A percentile compares a stretch with the other conserved stretches of the same genome.
Conservation (phyloP, 1,284 basidiomycete species). For the Apiotrichum porosum region DNA sequence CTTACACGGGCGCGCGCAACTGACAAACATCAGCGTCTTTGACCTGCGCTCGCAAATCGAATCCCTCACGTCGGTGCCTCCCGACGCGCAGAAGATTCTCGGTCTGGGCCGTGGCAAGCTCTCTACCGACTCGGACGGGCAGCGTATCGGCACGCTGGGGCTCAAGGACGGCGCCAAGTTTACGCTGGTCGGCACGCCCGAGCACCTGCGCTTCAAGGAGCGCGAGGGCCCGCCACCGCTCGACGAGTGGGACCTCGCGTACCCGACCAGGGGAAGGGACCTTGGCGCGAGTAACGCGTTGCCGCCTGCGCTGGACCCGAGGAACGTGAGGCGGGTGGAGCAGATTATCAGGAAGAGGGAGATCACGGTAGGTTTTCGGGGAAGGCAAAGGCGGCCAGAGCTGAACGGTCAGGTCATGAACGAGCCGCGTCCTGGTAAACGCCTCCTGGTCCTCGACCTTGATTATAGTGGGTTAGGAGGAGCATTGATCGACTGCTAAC, state of each 20-base stretch:
- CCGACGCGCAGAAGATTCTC: conserved; percentile 81
- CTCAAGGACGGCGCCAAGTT: conserved; percentile 68
- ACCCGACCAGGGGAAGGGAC: conserved; percentile 53
- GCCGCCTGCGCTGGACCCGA: conserved; percentile 63
- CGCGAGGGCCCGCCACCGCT: conserved; percentile 52
- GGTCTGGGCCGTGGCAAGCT: conserved; percentile 64
- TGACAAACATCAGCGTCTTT: conserved; percentile 32
- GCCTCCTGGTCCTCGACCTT: conserved; percentile 76
- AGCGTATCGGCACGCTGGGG: conserved; percentile 46
- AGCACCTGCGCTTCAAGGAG: conserved; percentile 77
- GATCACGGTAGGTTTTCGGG: conserved; percentile 34
- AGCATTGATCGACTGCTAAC: too few relatives aligned
- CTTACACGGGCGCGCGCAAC: background rate
- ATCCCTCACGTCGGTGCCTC: conserved; percentile 70
- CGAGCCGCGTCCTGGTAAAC: conserved; percentile 68
- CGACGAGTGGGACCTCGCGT: conserved; percentile 75
- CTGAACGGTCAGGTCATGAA: conserved; percentile 58
- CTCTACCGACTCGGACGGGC: conserved; percentile 61
- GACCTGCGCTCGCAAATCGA: conserved; percentile 54
- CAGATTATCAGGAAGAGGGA: conserved; percentile 64
- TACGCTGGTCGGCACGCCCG: conserved; percentile 72
- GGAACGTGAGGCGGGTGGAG: conserved; percentile 71
- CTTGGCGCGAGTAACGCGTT: conserved; percentile 50
- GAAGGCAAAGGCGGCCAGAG: background rate
- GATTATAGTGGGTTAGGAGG: conserved; percentile 80